Base-by-base conservation (phyloP, 768 basidiomycete genomes). In the Lyophyllum atratum region DNA sequence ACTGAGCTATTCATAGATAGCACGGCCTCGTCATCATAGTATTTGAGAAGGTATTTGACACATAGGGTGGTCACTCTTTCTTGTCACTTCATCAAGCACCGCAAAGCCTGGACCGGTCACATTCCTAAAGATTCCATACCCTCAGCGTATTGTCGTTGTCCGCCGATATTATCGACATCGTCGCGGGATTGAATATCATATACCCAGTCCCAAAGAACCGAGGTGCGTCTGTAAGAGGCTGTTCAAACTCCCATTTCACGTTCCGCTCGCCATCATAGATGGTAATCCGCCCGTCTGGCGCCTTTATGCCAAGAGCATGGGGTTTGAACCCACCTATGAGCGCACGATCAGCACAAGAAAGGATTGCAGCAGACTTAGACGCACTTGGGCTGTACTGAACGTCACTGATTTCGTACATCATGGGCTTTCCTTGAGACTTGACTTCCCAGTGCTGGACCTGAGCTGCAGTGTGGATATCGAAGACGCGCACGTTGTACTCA, bases 241-340 rank as follows among this genome's bases (percentile, higher is more conserved):
- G 50, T 28, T 52, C 50, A 28, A 52, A 52, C 19, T 52, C 37
- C 50, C 50, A 52, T 25, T 52, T 52, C 11, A 40, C 29, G 15
- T 52, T 40, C 14, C 40, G 34, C 15, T 26, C 50, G 14, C 15
- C 26, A 7, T 52, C 28, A 14, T 43, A 43, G 22, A 52, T 1
- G 21, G 22, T 22, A 17, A 44, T 1, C 15, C 52, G 52, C 8
- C 52, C 42, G 21, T 52, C 42, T 4, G 52, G 25, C n/a, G 40
- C 25, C 26, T 43, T 43, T 4, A 22, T 14, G 17, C 40, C 40
- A 9, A 52, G 37, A 1, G 43, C 51, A n/a, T 43, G 37, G 8
- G 51, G 49, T 24, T 19, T n/a, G 26, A 52, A 52, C 2, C 34
- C 49, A 51, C n/a, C 37, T 39, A 39, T 10, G 37, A 39, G 37